Base-by-base conservation (phyloP, 225 moss, liverwort and hornwort genomes). In the Pseudisothecium myosuroides region DNA sequence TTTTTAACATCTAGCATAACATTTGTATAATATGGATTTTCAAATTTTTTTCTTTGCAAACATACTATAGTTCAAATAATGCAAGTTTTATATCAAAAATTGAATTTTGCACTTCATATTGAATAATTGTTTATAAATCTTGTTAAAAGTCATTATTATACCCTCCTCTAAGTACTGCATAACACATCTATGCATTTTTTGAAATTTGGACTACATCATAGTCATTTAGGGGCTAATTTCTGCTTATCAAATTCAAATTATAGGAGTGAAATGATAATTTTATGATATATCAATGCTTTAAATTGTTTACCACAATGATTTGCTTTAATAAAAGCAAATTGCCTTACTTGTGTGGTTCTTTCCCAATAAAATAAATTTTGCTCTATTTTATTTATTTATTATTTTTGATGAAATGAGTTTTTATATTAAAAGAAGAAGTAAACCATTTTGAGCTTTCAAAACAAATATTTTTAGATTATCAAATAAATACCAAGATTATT, bases 71-170 rank as follows among this genome's bases (percentile, higher is more conserved):
- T 11, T 47, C 74, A 47, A 74, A 31, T 18, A 29, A 74, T 74
- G 14, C 31, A 47, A 47, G 2, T 31, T 47, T 17, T 45, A 3
- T 0, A 0, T 18, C 9, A 10, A 2, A 17, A 45, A 47, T 0
- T 6, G 5, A 17, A 29, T 74, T 74, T 73, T 17, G 11, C 10
- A 47, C 6, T 47, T 18, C 1, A 47, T 4, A 18, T 6, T 11
- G 4, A 29, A 29, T 47, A 47, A 29, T 6, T 29, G 11, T 29
- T 31, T 29, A 18, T 7, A 31, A 29, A 31, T 31, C 4, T 31
- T 7, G 4, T 19, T 31, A 1, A 19, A 74, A 49, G 7, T 31
- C 19, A 49, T 49, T 31, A 31, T 7, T 74, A 47, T 12, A 10
- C 1, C 16, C 2, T 12, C 31, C 2, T 47, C 18, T 74, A 31